Conservation (phyloP, 1,139 yeast genomes). For the Lizanozyma gosingica region DNA sequence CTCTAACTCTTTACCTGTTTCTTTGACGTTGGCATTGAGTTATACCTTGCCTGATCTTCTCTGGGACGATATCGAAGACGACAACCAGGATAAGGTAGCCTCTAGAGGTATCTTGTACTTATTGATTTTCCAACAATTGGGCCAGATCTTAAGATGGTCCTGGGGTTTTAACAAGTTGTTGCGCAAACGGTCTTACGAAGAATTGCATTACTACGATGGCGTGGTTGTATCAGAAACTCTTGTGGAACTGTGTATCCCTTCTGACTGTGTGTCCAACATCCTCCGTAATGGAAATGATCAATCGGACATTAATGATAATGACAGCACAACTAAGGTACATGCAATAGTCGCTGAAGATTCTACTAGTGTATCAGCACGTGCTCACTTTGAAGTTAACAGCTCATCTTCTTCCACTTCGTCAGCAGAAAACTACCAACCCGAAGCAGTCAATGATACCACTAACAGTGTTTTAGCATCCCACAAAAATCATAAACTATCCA, state of each 20-base stretch:
- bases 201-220: slow-evolving; percentile 17
- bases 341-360: not conserved
- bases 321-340: slow-evolving; percentile 6
- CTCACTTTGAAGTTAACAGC: not conserved
- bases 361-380: not conserved
- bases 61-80: slow-evolving; percentile 68
- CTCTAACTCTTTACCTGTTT: slow-evolving; percentile 74
- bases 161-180: slow-evolving; percentile 82
- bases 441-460: not conserved
- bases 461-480: slow-evolving; percentile 1
- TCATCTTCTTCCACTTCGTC: not conserved
- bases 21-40: slow-evolving; percentile 61
- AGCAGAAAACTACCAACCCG: not conserved
- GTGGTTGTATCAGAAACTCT: not conserved
- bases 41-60: slow-evolving; percentile 62
- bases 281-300: slow-evolving; percentile 4
- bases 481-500: not conserved
- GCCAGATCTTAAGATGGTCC: slow-evolving; percentile 80
- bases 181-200: slow-evolving; percentile 39
- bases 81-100: slow-evolving; percentile 62
- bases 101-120: slow-evolving; percentile 73
- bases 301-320: slow-evolving; percentile 8
- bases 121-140: slow-evolving; percentile 75
- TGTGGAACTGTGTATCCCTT: slow-evolving; percentile 5
- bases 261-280: not conserved